Base-by-base conservation (phyloP, 2,329 filamentous ascomycete genomes). In the Hypoxylon sp. region DNA sequence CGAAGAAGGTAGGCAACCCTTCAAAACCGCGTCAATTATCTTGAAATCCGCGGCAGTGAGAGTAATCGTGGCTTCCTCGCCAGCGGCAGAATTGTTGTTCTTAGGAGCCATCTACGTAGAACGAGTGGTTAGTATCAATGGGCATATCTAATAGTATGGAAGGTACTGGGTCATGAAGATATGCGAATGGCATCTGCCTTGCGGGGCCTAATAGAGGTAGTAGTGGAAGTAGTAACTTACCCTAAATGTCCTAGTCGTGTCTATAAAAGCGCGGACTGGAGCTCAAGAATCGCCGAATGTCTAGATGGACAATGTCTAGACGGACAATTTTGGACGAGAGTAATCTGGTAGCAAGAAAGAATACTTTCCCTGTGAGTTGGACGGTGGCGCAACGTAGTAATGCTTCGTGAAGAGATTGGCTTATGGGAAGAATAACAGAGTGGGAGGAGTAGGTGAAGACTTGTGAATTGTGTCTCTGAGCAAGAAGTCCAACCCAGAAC, bases 11-110 rank as follows among this genome's bases (percentile, higher is more conserved):
- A 11, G 3, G 46, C 59, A 52, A 13, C 50, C 28, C 32, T 60
- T 61, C 9, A 68, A 25, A 25, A 68, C 14, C 7, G 52, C 5
- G n/a, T 68, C 61, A 9, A 68, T 49, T 5, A 68, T 43, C 17
- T 52, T 50, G 4, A 48, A 14, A 1, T 65, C 63, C 17, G 3
- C 45, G 2, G 57, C 14, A 14, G 38, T 38, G 21, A 61, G 36
- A 2, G 5, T 14, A 17, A 14, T 14, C 1, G 13, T 5, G 19
- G 6, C 30, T 14, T 57, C 41, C 25, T 58, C 58, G 9, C 30
- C 36, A 19, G 57, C 13, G 23, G 36, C 11, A 2, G 50, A 34
- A 23, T 50, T 28, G 45, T 49, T 28, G 45, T 36, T 21, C 34
- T 58, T 61, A 6, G 63, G 57, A 17, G 63, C 10, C 63, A 65